Evolutionary conservation across 2,329 filamentous ascomycete species (phyloP), one percentile per base, ranked within the genome.

Genomic region (Exophiala viscosa): DNA sequence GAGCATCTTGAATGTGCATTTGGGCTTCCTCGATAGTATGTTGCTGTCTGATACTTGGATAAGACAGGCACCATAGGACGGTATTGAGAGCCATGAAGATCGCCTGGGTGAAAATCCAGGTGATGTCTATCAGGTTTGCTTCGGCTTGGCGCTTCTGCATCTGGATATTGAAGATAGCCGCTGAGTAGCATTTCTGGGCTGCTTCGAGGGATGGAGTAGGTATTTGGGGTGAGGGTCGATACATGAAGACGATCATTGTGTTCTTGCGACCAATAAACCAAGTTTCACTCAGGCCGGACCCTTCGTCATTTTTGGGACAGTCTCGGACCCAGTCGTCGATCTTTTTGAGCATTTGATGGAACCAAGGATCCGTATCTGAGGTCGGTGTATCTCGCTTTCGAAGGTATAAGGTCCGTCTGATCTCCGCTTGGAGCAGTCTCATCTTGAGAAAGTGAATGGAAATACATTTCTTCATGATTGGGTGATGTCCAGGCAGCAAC

Each of bases 381-480:
- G 81, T 82, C 0, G 92, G 91, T 45, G 88, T 85, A 0, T 83
- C 73, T 40, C 86, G 81, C 69, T 93, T 93, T 69, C 85, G 86
- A 62, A 95, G 86, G 67, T 99, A 97, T 1, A 97, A 75, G 5
- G 84, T 86, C 52, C 90, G 82, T 52, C 90, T 81, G 39, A 96
- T 93, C 69, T 97, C 92, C 11, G 91, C 83, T 67, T 96, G 91
- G 10, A 91, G 75, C 52, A 95, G 71, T 50, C 90, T 81, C 89
- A 96, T 95, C 66, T 88, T 92, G 74, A 90, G 90, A 64, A 95
- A 93, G 67, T 99, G 92, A 56, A 96, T 90, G 2, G 90, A 86
- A 20, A 95, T 85, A 63, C 88, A 82, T 69, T 99, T 99, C 66
- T 88, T 89, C 60, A 91, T 79, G 34, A 88, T 89, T 1, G 82